Base-by-base conservation (phyloP, 1,284 basidiomycete species). In the Taiwanofungus camphoratus region DNA sequence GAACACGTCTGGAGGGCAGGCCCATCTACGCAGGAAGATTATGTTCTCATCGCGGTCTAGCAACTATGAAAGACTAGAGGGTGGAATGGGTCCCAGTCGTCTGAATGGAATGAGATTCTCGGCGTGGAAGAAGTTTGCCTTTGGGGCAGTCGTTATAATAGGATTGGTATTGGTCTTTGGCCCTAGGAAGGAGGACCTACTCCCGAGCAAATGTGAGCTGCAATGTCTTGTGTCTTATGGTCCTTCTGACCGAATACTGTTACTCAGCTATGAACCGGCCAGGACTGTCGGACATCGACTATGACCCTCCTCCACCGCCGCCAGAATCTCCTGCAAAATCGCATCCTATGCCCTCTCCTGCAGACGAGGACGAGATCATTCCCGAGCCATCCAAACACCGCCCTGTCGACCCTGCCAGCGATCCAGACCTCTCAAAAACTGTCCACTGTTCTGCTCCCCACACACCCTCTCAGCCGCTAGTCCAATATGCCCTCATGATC, bases 401-500 rank as follows among this genome's bases (percentile, higher is more conserved):
- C 34, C 75, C 71, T 1, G 70, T 67, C 6, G 78, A 82, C 4
- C 76, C 73, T 48, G 77, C 76, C 34, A 73, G 75, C 22, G 82
- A 88, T 56, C 76, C 79, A 3, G 75, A 88, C 62, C 76, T 73
- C 1, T 62, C 70, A 32, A 74, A 73, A 54, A 87, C 85, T 1
- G 73, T 77, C 0, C 65, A 83, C 65, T 94, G 91, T 67, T 71
- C 73, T 0, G 50, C 62, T 0, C 76, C 89, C 0, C 63, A 77
- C 60, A 65, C 67, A 11, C 53, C 76, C 0, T 52, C 63, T 45
- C 56, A 64, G 6, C 72, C 70, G 0, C 68, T 93, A 42, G 86
- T 93, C 7, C 92, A 97, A 64, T 99, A 90, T 63, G 93, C 92
- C 0, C 77, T 99, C 56, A 97, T 98, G 82, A 91, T 99, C 64